A percentile compares a stretch with the other conserved stretches of the same genome.
phyloP scores from a whole-genome alignment of 129 eudicot species.

The Lactuca saligna region DNA sequence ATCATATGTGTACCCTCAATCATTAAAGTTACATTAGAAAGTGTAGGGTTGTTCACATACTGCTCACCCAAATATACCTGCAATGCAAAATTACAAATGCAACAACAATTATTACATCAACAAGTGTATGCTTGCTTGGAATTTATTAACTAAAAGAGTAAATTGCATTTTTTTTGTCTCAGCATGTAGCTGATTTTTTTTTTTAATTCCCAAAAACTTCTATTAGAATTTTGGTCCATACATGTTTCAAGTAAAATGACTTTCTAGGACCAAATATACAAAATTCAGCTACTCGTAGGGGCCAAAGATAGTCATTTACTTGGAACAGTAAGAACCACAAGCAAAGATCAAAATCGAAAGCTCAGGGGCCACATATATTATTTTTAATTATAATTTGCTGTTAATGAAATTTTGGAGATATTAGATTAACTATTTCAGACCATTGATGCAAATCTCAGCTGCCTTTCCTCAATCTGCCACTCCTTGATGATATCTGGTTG shows the following conservation, averaged over 20 bases:
- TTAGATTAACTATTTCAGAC: constrained; percentile 31
- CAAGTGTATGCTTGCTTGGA: neutral
- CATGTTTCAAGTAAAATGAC: neutral
- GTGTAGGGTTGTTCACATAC: constrained; percentile 70
- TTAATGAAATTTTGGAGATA: neutral
- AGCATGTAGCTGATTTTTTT: too few relatives aligned
- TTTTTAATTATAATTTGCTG: neutral
- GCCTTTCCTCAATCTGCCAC: constrained; percentile 56
- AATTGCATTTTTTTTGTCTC: too few relatives aligned
- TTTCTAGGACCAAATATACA: too few relatives aligned
- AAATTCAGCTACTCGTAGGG: too few relatives aligned
- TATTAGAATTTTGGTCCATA: neutral
- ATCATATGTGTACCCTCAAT: constrained; percentile 58
- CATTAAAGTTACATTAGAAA: constrained; percentile 79
- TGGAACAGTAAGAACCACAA: too few relatives aligned
- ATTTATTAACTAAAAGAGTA: neutral
- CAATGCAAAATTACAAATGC: neutral
- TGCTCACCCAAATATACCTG: constrained; percentile 85
- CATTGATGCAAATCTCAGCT: constrained; percentile 41
- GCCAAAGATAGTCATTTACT: too few relatives aligned
- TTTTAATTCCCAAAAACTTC: too few relatives aligned
- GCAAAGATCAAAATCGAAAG: too few relatives aligned
- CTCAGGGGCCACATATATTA: neutral
- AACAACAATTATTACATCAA: neutral
- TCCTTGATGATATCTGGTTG: constrained; percentile 26